These are phyloP conservation scores for Acaromyces ingoldii DNA, from an alignment of 1,284 basidiomycete genomes.

Conservation along the genomic window DNA sequence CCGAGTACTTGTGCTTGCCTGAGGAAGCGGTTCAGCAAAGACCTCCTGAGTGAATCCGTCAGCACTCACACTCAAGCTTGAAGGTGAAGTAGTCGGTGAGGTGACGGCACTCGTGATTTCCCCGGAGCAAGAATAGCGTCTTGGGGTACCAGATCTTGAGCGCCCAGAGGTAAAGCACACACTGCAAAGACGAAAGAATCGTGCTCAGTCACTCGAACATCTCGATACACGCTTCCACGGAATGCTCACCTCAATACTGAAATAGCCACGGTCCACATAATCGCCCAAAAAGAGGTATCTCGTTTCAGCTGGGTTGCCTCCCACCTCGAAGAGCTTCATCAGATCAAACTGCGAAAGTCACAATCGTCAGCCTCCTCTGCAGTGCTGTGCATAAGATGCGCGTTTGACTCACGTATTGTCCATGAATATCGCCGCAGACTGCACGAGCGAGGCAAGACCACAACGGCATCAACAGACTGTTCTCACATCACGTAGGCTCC, in stretches of 20 bases:
- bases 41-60: background rate
- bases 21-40: background rate
- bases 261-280: slow-evolving; percentile 51
- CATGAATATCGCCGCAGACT: slow-evolving; percentile 51
- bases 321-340: slow-evolving; percentile 52
- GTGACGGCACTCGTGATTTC: slow-evolving; percentile 51
- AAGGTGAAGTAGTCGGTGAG: slow-evolving; percentile 52
- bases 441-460: background rate
- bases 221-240: background rate
- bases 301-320: slow-evolving; percentile 50
- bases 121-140: slow-evolving; percentile 49
- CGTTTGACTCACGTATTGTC: slow-evolving; percentile 44
- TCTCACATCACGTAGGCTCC: background rate
- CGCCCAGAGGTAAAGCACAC: slow-evolving; percentile 49
- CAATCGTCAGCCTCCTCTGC: too few relatives aligned
- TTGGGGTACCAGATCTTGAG: slow-evolving; percentile 51
- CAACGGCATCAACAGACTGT: slow-evolving; percentile 1
- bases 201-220: background rate
- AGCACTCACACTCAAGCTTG: slow-evolving; percentile 44
- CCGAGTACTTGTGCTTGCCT: slow-evolving; percentile 51
- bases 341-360: slow-evolving; percentile 30
- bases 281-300: slow-evolving; percentile 51
- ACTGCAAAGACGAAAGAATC: slow-evolving; percentile 11
- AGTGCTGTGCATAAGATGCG: too few relatives aligned
- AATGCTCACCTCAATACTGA: slow-evolving; percentile 44